Conservation (phyloP, 225 moss, liverwort and hornwort species). For the Asterella californica region DNA sequence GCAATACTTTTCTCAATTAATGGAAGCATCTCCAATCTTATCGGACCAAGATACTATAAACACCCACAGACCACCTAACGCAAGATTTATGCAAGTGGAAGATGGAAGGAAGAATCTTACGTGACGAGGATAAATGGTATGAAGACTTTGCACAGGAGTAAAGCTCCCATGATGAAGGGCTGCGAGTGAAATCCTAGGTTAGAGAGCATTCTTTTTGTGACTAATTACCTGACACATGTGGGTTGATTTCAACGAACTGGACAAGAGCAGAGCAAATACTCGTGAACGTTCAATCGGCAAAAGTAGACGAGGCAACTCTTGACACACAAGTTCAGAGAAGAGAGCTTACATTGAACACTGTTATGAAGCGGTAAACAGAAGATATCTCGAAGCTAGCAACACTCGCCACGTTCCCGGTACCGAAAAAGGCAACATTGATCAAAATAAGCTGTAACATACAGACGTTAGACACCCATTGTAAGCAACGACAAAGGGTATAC, state of each 20-base stretch:
- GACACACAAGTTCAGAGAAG: background rate
- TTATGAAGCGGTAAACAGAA: conserved; percentile 96
- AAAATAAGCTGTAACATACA: conserved; percentile 63
- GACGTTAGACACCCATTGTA: background rate
- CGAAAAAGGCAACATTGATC: conserved; percentile 94
- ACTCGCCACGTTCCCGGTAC: conserved; percentile 97
- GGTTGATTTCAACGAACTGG: background rate
- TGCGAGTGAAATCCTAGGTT: conserved; percentile 31
- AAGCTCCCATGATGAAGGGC: conserved; percentile 93
- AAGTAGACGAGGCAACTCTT: background rate
- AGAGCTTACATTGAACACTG: conserved; percentile 79
- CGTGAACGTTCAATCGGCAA: background rate
- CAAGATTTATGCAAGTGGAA: background rate
- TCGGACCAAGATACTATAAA: no score
- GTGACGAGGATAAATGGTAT: conserved; percentile 92
- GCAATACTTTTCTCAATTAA: background rate
- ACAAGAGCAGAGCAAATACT: background rate
- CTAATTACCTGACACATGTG: background rate
- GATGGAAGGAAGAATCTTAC: conserved; percentile 46
- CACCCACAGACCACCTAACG: no score
- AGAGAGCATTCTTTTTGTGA: background rate
- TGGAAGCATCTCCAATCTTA: no score
- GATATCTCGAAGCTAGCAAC: conserved; percentile 98
- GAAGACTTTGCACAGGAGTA: conserved; percentile 91
- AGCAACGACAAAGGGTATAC: background rate